These are phyloP conservation scores for Trebouxia sp. DNA, from an alignment of 139 green algal species.

Conservation along the genomic window DNA sequence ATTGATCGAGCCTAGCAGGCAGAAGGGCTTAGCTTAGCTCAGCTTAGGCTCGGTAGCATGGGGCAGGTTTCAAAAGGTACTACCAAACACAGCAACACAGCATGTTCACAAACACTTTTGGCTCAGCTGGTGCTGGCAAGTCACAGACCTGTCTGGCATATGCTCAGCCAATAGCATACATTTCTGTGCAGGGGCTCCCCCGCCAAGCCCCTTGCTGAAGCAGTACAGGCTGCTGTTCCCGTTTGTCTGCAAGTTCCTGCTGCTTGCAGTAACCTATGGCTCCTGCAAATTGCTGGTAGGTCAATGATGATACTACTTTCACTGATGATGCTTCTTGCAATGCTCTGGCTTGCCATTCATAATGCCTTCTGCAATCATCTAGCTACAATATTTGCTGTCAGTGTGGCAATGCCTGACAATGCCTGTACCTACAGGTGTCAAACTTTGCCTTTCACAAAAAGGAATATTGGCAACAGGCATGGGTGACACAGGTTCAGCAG, in stretches of 20 bases:
- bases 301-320: too few relatives aligned
- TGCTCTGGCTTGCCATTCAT: neutral
- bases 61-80: too few relatives aligned
- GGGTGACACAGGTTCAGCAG: neutral
- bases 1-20: neutral
- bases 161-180: neutral
- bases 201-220: neutral
- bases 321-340: neutral
- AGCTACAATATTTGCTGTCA: too few relatives aligned
- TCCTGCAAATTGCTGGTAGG: slow-evolving; percentile 7
- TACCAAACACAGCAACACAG: too few relatives aligned
- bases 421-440: neutral
- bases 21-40: too few relatives aligned
- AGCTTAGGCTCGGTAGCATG: too few relatives aligned
- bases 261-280: neutral
- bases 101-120: too few relatives aligned
- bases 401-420: too few relatives aligned
- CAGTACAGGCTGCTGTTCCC: slow-evolving; percentile 1
- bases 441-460: neutral
- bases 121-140: neutral
- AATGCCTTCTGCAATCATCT: neutral
- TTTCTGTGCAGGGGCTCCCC: neutral
- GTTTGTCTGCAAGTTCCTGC: neutral
- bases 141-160: too few relatives aligned
- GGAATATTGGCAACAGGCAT: neutral